phyloP scores from a whole-genome alignment of 1,284 basidiomycete species.

The Coniferiporia sulphurascens region DNA sequence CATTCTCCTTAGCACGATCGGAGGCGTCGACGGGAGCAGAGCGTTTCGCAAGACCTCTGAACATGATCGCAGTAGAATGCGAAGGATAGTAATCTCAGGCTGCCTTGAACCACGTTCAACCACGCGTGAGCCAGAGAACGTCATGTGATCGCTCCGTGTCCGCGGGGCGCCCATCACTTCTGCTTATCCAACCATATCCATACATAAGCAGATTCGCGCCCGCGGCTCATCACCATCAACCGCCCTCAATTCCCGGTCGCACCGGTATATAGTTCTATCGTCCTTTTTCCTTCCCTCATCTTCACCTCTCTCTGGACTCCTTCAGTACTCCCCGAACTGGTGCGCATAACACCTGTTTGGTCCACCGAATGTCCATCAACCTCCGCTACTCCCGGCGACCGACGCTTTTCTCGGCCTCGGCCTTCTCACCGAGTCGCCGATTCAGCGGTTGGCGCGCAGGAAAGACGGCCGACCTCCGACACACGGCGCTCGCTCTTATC shows the following conservation, averaged over 20 bases:
- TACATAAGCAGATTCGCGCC: not conserved
- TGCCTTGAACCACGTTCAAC: not conserved
- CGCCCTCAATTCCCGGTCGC: not conserved
- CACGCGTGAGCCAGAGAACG: not conserved
- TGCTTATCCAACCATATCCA: not conserved
- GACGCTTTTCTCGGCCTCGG: not conserved
- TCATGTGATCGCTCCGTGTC: too few species aligned
- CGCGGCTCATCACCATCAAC: not conserved
- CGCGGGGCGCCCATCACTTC: not conserved
- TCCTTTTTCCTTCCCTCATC: not conserved
- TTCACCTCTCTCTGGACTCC: not conserved
- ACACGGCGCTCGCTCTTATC: not conserved
- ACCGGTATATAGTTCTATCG: not conserved
- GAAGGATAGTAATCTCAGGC: not conserved
- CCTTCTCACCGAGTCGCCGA: not conserved
- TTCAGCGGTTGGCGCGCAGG: not conserved
- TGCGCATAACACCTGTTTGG: not conserved
- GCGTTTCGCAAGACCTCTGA: slow-evolving; percentile 17
- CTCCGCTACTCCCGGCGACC: not conserved
- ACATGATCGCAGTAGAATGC: slow-evolving; percentile 10
- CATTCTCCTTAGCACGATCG: slow-evolving; percentile 15
- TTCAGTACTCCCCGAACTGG: not conserved
- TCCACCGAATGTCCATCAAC: not conserved
- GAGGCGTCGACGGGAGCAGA: slow-evolving; percentile 1
- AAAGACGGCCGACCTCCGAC: not conserved